phyloP scores from a whole-genome alignment of 441 rosid genomes.

The Brassica balearica region DNA sequence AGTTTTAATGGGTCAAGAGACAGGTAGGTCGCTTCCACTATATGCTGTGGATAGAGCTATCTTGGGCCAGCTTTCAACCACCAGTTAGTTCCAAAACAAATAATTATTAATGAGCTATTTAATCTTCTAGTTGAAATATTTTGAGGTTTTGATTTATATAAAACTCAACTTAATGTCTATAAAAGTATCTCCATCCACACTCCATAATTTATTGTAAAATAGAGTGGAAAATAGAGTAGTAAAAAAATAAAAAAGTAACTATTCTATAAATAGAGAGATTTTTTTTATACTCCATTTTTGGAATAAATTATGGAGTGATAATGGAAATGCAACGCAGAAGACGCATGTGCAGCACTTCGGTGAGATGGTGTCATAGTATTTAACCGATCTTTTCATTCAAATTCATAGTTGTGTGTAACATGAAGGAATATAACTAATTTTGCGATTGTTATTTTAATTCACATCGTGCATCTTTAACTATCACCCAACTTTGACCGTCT shows the following conservation, averaged over 20 bases:
- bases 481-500: slow-evolving; percentile 26
- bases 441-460: slow-evolving; percentile 2
- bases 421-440: neutral
- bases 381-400: neutral
- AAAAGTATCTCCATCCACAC: too few species aligned
- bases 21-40: slow-evolving; percentile 43
- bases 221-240: too few species aligned
- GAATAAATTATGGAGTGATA: too few species aligned
- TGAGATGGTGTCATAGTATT: slow-evolving; percentile 15
- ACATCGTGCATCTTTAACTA: slow-evolving; percentile 29
- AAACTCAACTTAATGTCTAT: slow-evolving; percentile 30
- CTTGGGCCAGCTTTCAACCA: slow-evolving; percentile 46
- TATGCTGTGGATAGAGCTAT: slow-evolving; percentile 38
- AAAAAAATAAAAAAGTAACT: too few species aligned
- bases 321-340: slow-evolving; percentile 29
- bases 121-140: slow-evolving; percentile 28
- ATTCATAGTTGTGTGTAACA: neutral
- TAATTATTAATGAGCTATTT: slow-evolving; percentile 1
- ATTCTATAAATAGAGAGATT: too few species aligned
- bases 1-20: slow-evolving; percentile 39
- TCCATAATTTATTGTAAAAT: too few species aligned
- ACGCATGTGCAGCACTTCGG: slow-evolving; percentile 46
- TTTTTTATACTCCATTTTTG: too few species aligned
- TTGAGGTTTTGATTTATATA: neutral
- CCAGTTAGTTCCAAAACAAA: slow-evolving; percentile 24